Conservation (phyloP, 305 asterid genomes). For the Lippia alba region DNA sequence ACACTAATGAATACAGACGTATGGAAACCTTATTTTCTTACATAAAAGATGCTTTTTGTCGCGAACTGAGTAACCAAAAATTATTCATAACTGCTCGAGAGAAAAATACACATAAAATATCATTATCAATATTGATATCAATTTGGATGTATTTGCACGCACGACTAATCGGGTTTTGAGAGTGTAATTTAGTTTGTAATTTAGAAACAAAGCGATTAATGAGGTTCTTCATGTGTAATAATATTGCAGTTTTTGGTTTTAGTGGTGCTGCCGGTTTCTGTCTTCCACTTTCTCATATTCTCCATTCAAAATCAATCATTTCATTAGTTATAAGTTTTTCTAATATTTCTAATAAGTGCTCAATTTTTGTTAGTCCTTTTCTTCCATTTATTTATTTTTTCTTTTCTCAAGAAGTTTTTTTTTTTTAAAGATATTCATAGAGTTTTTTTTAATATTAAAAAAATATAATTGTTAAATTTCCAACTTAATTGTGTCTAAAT, state of each 20-base stretch:
- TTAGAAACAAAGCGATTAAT: conserved; percentile 27
- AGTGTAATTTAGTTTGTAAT: neutral
- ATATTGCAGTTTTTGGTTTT: conserved; percentile 3
- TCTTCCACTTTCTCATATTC: conserved; percentile 55
- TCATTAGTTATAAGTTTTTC: conserved; percentile 48
- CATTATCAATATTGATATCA: no score
- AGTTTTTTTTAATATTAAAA: no score
- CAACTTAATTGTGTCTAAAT: no score
- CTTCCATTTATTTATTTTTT: no score
- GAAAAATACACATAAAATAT: no score
- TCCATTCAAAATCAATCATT: conserved; percentile 32
- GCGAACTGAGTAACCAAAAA: neutral
- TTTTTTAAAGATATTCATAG: no score
- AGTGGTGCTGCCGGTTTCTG: conserved; percentile 52
- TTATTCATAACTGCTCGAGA: neutral
- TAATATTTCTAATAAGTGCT: conserved; percentile 46
- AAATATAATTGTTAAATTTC: no score
- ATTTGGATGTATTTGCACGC: no score
- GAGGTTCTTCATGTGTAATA: neutral
- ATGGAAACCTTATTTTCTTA: conserved; percentile 21
- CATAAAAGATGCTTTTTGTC: conserved; percentile 38
- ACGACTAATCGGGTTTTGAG: conserved; percentile 25
- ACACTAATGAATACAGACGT: conserved; percentile 26
- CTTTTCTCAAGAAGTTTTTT: no score
- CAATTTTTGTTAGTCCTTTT: no score